phyloP scores from a whole-genome alignment of 164 flowering plant genomes.

The Litsea cubeba region DNA sequence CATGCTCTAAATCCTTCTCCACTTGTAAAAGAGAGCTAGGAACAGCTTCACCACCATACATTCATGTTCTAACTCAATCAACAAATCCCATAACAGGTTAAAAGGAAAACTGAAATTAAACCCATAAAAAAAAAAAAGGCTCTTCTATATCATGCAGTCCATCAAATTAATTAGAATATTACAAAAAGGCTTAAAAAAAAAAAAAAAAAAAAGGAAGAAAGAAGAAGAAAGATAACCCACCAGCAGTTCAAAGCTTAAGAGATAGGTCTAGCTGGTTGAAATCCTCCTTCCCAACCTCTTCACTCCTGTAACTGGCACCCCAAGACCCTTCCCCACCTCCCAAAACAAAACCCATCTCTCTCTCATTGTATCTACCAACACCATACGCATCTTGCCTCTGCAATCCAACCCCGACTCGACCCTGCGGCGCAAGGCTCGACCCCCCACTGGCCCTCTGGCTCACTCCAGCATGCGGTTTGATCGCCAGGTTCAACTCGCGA shows the following conservation, averaged over 20 bases:
- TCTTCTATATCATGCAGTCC: conserved; percentile 1
- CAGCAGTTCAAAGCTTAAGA: conserved; percentile 3
- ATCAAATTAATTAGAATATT: background rate
- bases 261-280: conserved; percentile 8
- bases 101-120: background rate
- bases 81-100: background rate
- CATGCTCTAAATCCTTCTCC: too few species aligned
- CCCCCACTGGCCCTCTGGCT: background rate
- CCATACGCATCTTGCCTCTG: background rate
- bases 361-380: background rate
- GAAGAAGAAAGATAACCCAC: too few species aligned
- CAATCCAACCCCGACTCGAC: background rate
- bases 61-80: too few species aligned
- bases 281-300: conserved; percentile 6
- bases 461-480: conserved; percentile 23
- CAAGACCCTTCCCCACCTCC: background rate
- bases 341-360: background rate
- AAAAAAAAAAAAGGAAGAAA: background rate
- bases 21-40: too few species aligned
- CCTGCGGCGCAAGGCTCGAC: background rate
- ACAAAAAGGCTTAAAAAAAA: background rate
- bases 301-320: background rate
- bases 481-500: conserved; percentile 36
- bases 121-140: background rate
- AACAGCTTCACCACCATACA: too few species aligned